Base-by-base conservation (phyloP, 1,284 basidiomycete genomes). In the Inonotus hispidus region DNA sequence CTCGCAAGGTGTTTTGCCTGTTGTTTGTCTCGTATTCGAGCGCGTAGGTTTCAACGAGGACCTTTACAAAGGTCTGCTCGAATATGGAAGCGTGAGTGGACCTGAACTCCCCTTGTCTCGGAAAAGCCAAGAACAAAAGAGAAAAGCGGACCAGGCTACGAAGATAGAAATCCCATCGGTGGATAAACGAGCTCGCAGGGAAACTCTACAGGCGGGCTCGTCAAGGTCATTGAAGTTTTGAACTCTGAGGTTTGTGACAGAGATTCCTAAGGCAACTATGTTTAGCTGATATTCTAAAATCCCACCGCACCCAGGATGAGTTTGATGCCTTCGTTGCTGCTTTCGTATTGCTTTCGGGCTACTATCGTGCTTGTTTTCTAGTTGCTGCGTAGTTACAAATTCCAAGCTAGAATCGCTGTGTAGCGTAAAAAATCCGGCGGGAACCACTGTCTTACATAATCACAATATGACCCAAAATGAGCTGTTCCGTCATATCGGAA, bases 31-130 rank as follows among this genome's bases (percentile, higher is more conserved):
- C 21, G 39, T 53, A 7, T 38, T 47, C 16, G 58, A 59, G 27
- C 21, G 52, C 3, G 32, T 59, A 8, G 58, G 58, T n/a, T 59
- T 53, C 27, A 53, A 59, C 37, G 29, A 53, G 27, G 23, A 41
- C 7, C 50, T 59, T 19, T n/a, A 53, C 19, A n/a, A 19, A 27
- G 57, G 47, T 21, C 46, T 59, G 6, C 32, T 29, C 27, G 29
- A 52, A n/a, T 35, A 16, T 11, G 50, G 50, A 27, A 35, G 19
- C 7, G 3, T 43, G 41, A 11, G n/a, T 13, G 41, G 41, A n/a
- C 41, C 41, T 2, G 13, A 43, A 43, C 19, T 43, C 16, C 11
- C 41, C 7, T 43, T 43, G 41, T n/a, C 16, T 43, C 41, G 16
- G 6, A 7, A 10, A n/a, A 11, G 16, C 2, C 41, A 43, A 21